Evolutionary conservation across 495 filamentous ascomycete genomes (phyloP).

Genomic region (Daldinia caldariorum): DNA sequence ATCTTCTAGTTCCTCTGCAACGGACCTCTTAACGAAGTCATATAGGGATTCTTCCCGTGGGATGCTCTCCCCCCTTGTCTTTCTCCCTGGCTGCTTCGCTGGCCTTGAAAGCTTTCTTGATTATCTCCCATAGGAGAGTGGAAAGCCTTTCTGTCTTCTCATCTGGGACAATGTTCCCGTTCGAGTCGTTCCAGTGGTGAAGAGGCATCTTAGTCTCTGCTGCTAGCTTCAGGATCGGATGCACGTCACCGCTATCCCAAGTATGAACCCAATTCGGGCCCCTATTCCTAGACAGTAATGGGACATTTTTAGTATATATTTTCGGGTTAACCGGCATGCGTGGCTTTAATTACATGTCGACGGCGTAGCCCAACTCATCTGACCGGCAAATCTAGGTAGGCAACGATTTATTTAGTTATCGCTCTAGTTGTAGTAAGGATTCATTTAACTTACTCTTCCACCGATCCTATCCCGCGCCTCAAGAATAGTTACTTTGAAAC

Average conservation of each 20-base stretch:
- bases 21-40: conserved; percentile 69
- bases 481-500: conserved; percentile 73
- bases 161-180: conserved; percentile 64
- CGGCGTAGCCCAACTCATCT: conserved; percentile 53
- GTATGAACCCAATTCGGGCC: conserved; percentile 87
- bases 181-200: conserved; percentile 63
- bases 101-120: conserved; percentile 73
- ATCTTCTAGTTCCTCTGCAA: conserved; percentile 28
- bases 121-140: conserved; percentile 71
- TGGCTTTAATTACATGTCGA: conserved; percentile 61
- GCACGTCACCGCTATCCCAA: conserved; percentile 72
- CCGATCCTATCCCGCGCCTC: conserved; percentile 77
- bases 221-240: conserved; percentile 68
- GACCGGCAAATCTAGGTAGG: conserved; percentile 38
- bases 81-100: conserved; percentile 62
- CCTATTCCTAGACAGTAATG: conserved; percentile 50
- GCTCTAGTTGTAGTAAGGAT: conserved; percentile 16
- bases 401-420: conserved; percentile 2
- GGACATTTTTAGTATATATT: not conserved
- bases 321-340: conserved; percentile 2
- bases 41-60: conserved; percentile 67
- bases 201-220: conserved; percentile 56
- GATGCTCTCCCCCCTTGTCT: conserved; percentile 58
- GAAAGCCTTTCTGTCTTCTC: conserved; percentile 61
- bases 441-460: conserved; percentile 65